Evolutionary conservation across 2,329 filamentous ascomycete genomes (phyloP).

Genomic region (Paecilomyces niveus): DNA sequence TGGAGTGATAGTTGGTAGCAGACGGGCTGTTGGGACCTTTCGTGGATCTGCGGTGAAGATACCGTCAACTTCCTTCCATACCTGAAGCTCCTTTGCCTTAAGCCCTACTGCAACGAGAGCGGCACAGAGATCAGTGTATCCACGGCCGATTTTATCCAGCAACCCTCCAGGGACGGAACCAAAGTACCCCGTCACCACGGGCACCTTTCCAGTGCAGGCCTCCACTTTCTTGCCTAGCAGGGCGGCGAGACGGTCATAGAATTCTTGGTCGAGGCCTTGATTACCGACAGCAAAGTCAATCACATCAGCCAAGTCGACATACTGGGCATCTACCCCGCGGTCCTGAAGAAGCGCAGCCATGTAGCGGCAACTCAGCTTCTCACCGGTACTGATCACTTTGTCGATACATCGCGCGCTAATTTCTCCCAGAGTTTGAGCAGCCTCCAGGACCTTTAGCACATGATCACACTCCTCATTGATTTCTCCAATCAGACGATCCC

Average conservation of each 20-base stretch:
- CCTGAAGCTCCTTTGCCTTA: conserved; percentile 81
- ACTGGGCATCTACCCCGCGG: conserved; percentile 73
- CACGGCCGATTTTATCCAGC: conserved; percentile 84
- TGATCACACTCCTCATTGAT: conserved; percentile 75
- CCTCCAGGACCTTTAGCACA: conserved; percentile 66
- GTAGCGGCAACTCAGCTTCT: conserved; percentile 90
- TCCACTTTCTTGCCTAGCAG: conserved; percentile 58
- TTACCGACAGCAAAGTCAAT: conserved; percentile 57
- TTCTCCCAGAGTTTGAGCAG: conserved; percentile 55
- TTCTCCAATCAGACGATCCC: conserved; percentile 53
- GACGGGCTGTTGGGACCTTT: conserved; percentile 84
- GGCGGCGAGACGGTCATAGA: conserved; percentile 60
- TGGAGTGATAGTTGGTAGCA: conserved; percentile 84
- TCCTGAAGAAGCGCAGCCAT: conserved; percentile 82
- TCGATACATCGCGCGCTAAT: conserved; percentile 74
- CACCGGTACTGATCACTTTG: conserved; percentile 87
- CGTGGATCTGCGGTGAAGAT: conserved; percentile 83
- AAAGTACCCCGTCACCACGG: conserved; percentile 89
- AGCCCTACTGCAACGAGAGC: conserved; percentile 84
- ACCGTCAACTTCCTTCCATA: conserved; percentile 98
- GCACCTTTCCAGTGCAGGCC: conserved; percentile 60
- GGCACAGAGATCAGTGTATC: conserved; percentile 94
- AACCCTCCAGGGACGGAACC: conserved; percentile 86
- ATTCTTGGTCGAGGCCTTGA: conserved; percentile 55
- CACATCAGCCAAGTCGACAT: conserved; percentile 79